Conservation (phyloP, 345 rosid genomes). For the Triadica sebifera region DNA sequence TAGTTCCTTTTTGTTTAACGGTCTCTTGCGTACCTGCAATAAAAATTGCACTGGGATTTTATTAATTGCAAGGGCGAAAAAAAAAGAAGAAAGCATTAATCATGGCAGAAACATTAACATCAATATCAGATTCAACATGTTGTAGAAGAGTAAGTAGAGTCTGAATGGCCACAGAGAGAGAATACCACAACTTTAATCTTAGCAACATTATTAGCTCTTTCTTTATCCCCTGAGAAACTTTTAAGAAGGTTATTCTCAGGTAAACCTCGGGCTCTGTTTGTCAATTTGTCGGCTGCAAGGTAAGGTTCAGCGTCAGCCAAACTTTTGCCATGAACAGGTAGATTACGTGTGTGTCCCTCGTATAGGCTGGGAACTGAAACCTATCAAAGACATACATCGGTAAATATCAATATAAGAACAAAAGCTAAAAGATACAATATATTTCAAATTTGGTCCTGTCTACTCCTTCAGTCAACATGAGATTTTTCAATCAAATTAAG, state of each 20-base stretch:
- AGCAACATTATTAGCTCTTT: slow-evolving; percentile 50
- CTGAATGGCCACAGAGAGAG: background rate
- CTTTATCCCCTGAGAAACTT: slow-evolving; percentile 50
- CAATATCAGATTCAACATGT: background rate
- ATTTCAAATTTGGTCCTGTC: background rate
- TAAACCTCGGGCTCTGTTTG: slow-evolving; percentile 23
- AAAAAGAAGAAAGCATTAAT: background rate
- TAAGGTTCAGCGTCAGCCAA: slow-evolving; percentile 38
- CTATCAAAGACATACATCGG: slow-evolving; percentile 6
- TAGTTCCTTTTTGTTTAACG: slow-evolving; percentile 51
- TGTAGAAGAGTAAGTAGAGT: background rate
- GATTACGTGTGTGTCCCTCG: slow-evolving; percentile 30
- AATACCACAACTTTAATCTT: slow-evolving; percentile 66
- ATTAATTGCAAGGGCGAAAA: background rate
- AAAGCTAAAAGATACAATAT: background rate
- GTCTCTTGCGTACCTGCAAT: slow-evolving; percentile 60
- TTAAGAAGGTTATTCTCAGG: slow-evolving; percentile 40
- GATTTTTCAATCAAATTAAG: background rate
- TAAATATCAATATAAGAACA: background rate
- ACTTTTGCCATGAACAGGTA: slow-evolving; percentile 27
- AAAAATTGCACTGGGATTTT: background rate
- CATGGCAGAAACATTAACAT: background rate
- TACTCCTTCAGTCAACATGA: background rate
- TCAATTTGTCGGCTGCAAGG: slow-evolving; percentile 22
- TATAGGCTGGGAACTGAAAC: slow-evolving; percentile 17